Evolutionary conservation across 2,329 filamentous ascomycete genomes (phyloP).

Genomic region (Talaromyces sp.): DNA sequence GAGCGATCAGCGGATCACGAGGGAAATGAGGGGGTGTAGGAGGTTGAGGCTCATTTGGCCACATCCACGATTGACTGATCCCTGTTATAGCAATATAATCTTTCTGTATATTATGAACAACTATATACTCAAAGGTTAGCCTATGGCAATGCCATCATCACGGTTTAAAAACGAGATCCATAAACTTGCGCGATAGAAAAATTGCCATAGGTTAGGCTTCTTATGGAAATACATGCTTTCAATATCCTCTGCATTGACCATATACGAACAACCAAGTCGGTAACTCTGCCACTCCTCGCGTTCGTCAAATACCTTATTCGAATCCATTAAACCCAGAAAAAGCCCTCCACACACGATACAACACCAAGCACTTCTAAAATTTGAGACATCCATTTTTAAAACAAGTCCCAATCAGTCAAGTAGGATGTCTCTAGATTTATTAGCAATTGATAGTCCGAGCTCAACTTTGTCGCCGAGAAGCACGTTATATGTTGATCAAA

Average conservation of each 20-base stretch:
- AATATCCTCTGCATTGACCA: conserved; percentile 8
- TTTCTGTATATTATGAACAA: conserved; percentile 6
- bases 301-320: background rate
- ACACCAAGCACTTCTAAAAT: background rate
- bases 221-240: conserved; percentile 7
- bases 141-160: background rate
- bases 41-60: background rate
- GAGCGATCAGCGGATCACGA: conserved; percentile 2
- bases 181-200: conserved; percentile 6
- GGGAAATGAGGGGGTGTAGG: background rate
- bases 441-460: background rate
- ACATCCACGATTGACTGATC: background rate
- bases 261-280: background rate
- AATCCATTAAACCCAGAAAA: background rate
- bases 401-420: background rate
- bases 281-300: conserved; percentile 4
- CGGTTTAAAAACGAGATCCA: background rate
- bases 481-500: background rate
- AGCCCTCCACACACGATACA: conserved; percentile 6
- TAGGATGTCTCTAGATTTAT: background rate
- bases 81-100: conserved; percentile 8
- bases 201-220: conserved; percentile 1
- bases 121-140: background rate
- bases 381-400: background rate
- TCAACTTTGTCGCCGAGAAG: background rate